Base-by-base conservation (phyloP, 1,284 basidiomycete species). In the Hortiboletus rubellus region DNA sequence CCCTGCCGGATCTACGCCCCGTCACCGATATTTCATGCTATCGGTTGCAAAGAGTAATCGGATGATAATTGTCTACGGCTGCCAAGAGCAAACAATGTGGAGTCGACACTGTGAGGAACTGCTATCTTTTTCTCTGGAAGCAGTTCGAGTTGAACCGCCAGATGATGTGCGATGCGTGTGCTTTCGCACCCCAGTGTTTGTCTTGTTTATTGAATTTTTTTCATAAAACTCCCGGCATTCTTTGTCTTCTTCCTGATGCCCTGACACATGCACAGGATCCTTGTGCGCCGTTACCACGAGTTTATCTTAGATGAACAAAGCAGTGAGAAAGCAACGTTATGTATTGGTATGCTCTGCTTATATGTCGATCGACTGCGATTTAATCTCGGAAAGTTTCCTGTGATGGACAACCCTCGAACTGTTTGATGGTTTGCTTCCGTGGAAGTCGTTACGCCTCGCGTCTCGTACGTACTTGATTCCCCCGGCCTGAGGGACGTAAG, bases 261-360 rank as follows among this genome's bases (percentile, higher is more conserved):
- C 33, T 58, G 57, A 56, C 63, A 62, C 66, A 71, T 69, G 68
- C 58, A 55, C 64, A 72, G 64, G 70, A 63, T 60, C 56, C 57
- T 59, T 59, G 31, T 67, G 63, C 53, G 50, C 56, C 22, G 59
- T 66, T 67, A 54, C 66, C 68, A 71, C 66, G 66, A 71, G 66
- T 68, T 66, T 70, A 68, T 72, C 67, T 70, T 59, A 63, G 58
- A 66, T 70, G 36, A 33, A 31, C 46, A 54, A 58, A 54, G 49
- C 42, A 43, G 55, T 70, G 67, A 58, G 66, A 65, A 61, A 49
- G 59, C 52, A 54, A 50, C 24, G 34, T 48, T 54, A 58, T 53
- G 51, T 57, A 55, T 55, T 54, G 38, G 18, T 40, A 46, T 46
- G 58, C 57, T 38, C 41, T 58, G 38, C 42, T 52, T 52, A 58